Evolutionary conservation across 768 basidiomycete genomes (phyloP).

Genomic region (Gymnopilus junonius): DNA sequence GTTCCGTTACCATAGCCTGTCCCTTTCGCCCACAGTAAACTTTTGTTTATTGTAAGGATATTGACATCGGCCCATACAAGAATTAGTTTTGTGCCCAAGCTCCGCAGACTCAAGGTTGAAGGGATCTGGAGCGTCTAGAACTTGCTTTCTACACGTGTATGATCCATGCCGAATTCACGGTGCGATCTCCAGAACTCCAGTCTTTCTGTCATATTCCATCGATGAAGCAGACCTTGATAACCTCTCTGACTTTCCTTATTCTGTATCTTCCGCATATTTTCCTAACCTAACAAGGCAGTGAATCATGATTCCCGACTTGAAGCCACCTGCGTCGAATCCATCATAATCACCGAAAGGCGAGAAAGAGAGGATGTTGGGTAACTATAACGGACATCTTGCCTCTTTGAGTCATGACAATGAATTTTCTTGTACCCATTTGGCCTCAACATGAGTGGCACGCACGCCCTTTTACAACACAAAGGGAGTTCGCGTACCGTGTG

Average conservation of each 20-base stretch:
- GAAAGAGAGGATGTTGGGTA: background rate
- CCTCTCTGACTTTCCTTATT: background rate
- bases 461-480: constrained; percentile 9
- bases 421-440: constrained; percentile 2
- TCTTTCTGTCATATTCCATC: background rate
- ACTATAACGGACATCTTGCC: constrained; percentile 3
- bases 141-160: constrained; percentile 7
- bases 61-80: background rate
- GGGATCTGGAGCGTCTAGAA: background rate
- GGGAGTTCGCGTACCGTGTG: background rate
- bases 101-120: background rate
- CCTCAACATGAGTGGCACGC: background rate
- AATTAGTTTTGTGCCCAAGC: background rate
- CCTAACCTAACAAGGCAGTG: background rate
- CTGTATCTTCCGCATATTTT: background rate
- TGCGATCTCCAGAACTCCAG: background rate
- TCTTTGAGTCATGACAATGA: constrained; percentile 14
- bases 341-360: background rate
- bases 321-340: background rate
- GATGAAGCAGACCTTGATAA: background rate
- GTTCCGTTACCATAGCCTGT: background rate
- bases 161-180: background rate
- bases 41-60: background rate
- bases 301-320: background rate
- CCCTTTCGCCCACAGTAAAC: background rate